Evolutionary conservation across 2,329 filamentous ascomycete species (phyloP).

Genomic region (Zymoseptoria brevis): DNA sequence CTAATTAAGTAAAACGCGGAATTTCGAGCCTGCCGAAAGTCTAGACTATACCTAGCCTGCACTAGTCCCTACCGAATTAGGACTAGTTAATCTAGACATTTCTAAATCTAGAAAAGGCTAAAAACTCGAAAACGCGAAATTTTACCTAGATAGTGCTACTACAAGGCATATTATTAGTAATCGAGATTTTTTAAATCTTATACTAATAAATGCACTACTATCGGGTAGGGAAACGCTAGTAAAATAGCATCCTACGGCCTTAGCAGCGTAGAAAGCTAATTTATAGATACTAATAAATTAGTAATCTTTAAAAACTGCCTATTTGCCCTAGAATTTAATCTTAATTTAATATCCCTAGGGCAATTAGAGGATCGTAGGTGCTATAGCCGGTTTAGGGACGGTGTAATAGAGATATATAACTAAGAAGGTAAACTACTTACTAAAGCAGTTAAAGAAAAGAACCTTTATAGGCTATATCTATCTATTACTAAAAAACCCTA

Average conservation of each 20-base stretch:
- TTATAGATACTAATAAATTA: slow-evolving; percentile 2
- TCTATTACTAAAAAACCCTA: too few relatives aligned
- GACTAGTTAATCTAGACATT: too few relatives aligned
- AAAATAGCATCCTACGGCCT: neutral
- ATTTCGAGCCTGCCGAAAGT: too few relatives aligned
- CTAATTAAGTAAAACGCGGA: too few relatives aligned
- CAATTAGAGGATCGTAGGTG: slow-evolving; percentile 1
- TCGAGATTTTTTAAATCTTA: neutral
- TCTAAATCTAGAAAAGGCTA: neutral
- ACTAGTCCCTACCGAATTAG: too few relatives aligned
- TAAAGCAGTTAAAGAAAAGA: slow-evolving; percentile 1
- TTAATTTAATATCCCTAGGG: slow-evolving; percentile 2
- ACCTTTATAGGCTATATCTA: slow-evolving; percentile 4
- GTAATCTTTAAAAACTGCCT: slow-evolving; percentile 4
- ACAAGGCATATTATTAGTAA: slow-evolving; percentile 1
- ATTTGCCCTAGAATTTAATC: neutral
- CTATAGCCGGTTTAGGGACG: neutral
- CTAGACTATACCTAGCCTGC: too few relatives aligned
- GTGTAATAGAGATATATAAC: slow-evolving; percentile 2
- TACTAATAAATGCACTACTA: neutral
- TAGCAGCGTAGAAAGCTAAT: neutral
- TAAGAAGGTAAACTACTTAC: neutral
- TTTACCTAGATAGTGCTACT: neutral
- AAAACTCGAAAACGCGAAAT: neutral
- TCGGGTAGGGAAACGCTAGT: neutral